Conservation (phyloP, 169 alveolate genomes). For the Amoebophrya sp. region DNA sequence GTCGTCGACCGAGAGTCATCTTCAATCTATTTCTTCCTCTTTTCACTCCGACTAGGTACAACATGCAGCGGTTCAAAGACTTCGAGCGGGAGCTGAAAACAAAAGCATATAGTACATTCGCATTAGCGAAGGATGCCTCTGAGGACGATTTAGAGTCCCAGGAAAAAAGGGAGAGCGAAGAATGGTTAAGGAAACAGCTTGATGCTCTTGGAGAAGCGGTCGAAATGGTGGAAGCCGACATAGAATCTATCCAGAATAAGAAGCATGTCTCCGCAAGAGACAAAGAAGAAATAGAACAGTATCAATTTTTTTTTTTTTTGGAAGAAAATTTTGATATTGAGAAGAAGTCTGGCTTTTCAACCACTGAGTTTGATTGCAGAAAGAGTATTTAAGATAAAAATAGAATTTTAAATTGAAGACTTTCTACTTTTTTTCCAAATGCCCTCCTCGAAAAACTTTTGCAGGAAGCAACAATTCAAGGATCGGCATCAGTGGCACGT, state of each 20-base stretch:
- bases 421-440: no score
- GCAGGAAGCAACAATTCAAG: conserved; percentile 16
- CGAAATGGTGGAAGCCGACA: not conserved
- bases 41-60: no score
- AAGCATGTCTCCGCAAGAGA: not conserved
- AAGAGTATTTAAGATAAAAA: no score
- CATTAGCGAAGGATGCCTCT: not conserved
- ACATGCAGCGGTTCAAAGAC: conserved; percentile 30
- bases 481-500: conserved; percentile 29
- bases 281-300: conserved; percentile 18
- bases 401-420: no score
- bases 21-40: no score
- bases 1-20: no score
- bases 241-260: not conserved
- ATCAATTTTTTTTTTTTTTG: not conserved
- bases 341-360: no score
- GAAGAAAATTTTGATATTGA: not conserved
- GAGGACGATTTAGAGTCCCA: conserved; percentile 23
- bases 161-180: conserved; percentile 11
- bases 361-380: no score
- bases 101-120: not conserved
- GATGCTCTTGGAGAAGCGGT: not conserved
- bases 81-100: conserved; percentile 30
- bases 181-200: not conserved
- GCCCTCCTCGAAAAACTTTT: no score